Evolutionary conservation across 1,284 basidiomycete species (phyloP), one percentile per base, ranked within the genome.

Genomic region (Spongispora temasekensis): DNA sequence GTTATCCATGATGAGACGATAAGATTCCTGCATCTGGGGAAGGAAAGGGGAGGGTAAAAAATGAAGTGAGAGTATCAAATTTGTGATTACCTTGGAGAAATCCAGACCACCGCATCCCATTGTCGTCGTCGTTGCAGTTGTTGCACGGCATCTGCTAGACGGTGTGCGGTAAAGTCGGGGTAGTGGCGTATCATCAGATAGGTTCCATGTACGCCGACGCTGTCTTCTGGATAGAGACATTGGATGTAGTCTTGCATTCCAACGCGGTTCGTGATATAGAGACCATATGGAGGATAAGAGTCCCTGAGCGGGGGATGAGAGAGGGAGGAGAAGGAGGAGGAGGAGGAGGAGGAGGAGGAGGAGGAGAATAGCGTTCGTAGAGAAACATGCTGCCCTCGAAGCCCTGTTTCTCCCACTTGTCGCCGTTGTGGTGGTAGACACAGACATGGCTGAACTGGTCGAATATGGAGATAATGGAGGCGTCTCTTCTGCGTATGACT

Each of bases 371-470:
- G 90, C 93, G 82, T 72, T 93, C 89, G 70, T 91, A 94, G 61
- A 96, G 79, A 76, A 96, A 95, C 85, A 95, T 91, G 69, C 87
- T 90, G 2, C 94, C 94, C 73, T 95, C 94, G 67, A 82, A 91
- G 28, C 92, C 91, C 57, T 91, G 87, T 75, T 94, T 94, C 75
- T 89, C 86, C 93, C 91, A 91, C 67, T 84, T 87, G 65, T 80
- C 76, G 12, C 84, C 87, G 64, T 89, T 85, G 69, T 86, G 81
- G 67, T 88, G 85, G 68, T 91, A 92, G 58, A 92, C 79, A 74
- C 89, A 91, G 60, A 94, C 90, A 77, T 94, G 91, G 65, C 87
- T 89, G 75, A 94, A 93, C 66, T 92, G 89, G 72, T 93, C 90
- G 63, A 94, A 85, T 65, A 96, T 93, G 44, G 86, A 85, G 40